These are phyloP conservation scores for Xerocomellus intermedius DNA, from an alignment of 768 basidiomycete genomes.

Conservation along the genomic window DNA sequence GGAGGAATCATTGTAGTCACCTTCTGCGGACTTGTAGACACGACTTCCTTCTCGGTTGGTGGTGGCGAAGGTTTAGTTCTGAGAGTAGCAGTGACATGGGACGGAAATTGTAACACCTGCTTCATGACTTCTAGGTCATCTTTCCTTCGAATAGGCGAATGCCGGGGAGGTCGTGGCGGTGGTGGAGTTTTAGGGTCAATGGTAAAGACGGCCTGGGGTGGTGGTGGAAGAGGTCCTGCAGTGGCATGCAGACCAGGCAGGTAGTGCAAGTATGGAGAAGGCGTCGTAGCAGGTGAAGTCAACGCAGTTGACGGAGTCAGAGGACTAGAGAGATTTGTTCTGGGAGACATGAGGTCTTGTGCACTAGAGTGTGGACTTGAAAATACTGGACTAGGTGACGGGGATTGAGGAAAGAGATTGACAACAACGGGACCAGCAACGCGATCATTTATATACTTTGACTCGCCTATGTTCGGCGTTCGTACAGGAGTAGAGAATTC, in stretches of 20 bases:
- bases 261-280: slow-evolving; percentile 53
- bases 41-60: slow-evolving; percentile 15
- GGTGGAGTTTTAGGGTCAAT: slow-evolving; percentile 50
- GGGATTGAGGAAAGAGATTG: slow-evolving; percentile 40
- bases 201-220: slow-evolving; percentile 56
- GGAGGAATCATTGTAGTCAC: background rate
- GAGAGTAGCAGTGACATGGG: slow-evolving; percentile 49
- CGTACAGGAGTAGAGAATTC: slow-evolving; percentile 34
- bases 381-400: slow-evolving; percentile 27
- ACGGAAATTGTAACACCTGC: slow-evolving; percentile 57
- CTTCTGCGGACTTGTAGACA: slow-evolving; percentile 32
- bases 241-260: slow-evolving; percentile 68
- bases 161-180: slow-evolving; percentile 59
- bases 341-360: slow-evolving; percentile 31
- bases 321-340: slow-evolving; percentile 23
- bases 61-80: slow-evolving; percentile 20
- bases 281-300: slow-evolving; percentile 27
- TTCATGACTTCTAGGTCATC: slow-evolving; percentile 57
- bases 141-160: slow-evolving; percentile 50
- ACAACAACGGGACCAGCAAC: slow-evolving; percentile 65
- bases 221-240: slow-evolving; percentile 71
- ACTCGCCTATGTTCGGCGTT: slow-evolving; percentile 63
- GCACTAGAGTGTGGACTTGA: slow-evolving; percentile 27
- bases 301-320: slow-evolving; percentile 26
- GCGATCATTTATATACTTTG: slow-evolving; percentile 55